Conservation (phyloP, 345 rosid species). For the Ceriops tagal region DNA sequence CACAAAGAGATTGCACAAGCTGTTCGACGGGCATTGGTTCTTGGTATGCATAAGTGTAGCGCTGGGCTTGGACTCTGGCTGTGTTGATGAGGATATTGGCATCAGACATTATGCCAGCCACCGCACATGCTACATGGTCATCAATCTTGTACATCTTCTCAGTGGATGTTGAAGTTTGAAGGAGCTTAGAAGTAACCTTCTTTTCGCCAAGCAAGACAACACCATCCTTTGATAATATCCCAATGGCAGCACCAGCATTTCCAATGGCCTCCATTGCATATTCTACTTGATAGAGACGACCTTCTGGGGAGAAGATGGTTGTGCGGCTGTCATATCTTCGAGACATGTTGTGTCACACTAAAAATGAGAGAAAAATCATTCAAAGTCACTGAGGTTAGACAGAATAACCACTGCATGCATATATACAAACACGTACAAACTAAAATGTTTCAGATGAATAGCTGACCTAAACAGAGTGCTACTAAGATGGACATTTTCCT, state of each 20-base stretch:
- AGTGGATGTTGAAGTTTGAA: conserved; percentile 81
- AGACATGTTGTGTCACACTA: conserved; percentile 48
- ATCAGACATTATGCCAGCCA: conserved; percentile 98
- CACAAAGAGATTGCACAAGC: conserved; percentile 91
- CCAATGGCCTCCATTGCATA: conserved; percentile 99
- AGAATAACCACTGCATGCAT: too few relatives aligned
- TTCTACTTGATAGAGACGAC: conserved; percentile 97
- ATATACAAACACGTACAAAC: too few relatives aligned
- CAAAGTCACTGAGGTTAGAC: not conserved
- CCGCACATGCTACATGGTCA: conserved; percentile 93
- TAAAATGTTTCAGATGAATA: too few relatives aligned
- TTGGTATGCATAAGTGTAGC: conserved; percentile 84
- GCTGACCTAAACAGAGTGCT: too few relatives aligned
- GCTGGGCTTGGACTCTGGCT: conserved; percentile 90
- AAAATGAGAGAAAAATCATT: not conserved
- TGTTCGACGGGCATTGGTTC: conserved; percentile 98
- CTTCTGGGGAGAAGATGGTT: conserved; percentile 98
- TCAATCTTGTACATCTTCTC: conserved; percentile 99
- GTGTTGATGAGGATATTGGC: conserved; percentile 95
- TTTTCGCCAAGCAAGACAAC: conserved; percentile 92
- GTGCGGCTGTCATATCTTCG: conserved; percentile 99
- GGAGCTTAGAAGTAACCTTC: conserved; percentile 95
- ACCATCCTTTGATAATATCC: conserved; percentile 83
- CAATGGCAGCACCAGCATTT: conserved; percentile 91
- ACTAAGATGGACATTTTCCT: too few relatives aligned